phyloP scores from a whole-genome alignment of 2,329 filamentous ascomycete species.

The Sphaerulina musiva region DNA sequence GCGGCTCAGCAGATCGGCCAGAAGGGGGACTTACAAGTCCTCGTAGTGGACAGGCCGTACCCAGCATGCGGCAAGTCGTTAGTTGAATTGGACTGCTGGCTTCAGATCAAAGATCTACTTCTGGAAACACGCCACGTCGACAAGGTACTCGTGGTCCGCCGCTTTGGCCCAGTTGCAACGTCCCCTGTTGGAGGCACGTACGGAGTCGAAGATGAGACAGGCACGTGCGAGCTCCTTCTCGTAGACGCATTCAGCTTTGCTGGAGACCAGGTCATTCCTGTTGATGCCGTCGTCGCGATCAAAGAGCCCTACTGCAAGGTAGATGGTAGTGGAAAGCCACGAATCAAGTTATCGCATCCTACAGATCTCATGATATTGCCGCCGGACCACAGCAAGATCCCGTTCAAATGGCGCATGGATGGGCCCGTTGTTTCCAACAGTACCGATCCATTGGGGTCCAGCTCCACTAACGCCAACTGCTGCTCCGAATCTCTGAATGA shows the following conservation, averaged over 20 bases:
- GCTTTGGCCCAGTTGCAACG: conserved; percentile 1
- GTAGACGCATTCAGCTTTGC: conserved; percentile 8
- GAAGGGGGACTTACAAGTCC: neutral
- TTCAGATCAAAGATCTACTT: conserved; percentile 1
- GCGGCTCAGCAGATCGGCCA: neutral
- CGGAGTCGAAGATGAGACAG: neutral
- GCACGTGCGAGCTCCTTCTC: conserved; percentile 1
- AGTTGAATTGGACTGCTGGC: neutral
- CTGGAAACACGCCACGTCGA: conserved; percentile 2
- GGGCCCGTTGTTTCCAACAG: neutral
- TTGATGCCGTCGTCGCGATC: neutral
- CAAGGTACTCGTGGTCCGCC: neutral
- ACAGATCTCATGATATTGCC: neutral
- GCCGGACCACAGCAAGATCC: neutral
- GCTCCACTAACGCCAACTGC: neutral
- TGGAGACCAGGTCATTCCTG: conserved; percentile 3
- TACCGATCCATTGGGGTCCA: neutral
- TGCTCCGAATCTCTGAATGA: neutral
- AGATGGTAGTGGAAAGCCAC: neutral
- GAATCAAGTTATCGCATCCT: conserved; percentile 7
- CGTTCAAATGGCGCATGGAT: neutral
- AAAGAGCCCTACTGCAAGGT: conserved; percentile 8
- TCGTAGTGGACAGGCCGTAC: neutral
- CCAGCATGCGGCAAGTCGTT: conserved; percentile 1
- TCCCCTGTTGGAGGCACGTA: conserved; percentile 5